Evolutionary conservation across 1,284 basidiomycete species (phyloP).

Genomic region (Malassezia furfur): DNA sequence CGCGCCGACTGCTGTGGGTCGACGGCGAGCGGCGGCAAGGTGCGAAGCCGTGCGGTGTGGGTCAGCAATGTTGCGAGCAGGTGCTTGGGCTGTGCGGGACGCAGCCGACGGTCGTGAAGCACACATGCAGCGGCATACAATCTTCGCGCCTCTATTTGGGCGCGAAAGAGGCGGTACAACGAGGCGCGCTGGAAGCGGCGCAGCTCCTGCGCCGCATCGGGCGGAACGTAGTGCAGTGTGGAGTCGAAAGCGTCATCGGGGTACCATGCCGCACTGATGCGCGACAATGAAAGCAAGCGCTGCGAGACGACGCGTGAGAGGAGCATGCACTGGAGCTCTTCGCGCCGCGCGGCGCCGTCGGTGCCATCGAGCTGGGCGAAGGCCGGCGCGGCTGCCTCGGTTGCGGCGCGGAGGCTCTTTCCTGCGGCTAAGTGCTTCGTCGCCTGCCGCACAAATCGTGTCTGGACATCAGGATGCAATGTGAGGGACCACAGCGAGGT

Average conservation of each 20-base stretch:
- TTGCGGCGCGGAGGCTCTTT: neutral
- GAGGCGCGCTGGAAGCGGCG: slow-evolving; percentile 18
- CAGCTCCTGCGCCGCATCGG: neutral
- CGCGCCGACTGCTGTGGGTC: slow-evolving; percentile 8
- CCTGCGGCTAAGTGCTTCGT: neutral
- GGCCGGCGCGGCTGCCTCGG: neutral
- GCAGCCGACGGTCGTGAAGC: slow-evolving; percentile 19
- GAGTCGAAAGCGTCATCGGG: neutral
- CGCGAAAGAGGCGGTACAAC: slow-evolving; percentile 16
- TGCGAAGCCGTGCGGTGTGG: neutral
- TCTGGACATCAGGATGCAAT: too few relatives aligned
- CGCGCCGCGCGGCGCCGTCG: slow-evolving; percentile 18
- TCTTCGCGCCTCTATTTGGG: slow-evolving; percentile 13
- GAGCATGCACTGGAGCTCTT: slow-evolving; percentile 11
- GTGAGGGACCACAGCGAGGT: too few relatives aligned
- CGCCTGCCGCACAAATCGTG: neutral
- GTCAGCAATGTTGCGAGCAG: slow-evolving; percentile 21
- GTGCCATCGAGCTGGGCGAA: slow-evolving; percentile 6
- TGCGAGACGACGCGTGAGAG: neutral
- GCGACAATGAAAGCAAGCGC: neutral
- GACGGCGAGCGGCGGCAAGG: neutral
- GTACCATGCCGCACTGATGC: slow-evolving; percentile 19
- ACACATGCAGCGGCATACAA: slow-evolving; percentile 17
- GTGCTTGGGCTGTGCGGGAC: slow-evolving; percentile 22
- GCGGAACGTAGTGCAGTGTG: neutral